Evolutionary conservation across 805 yeast genomes (phyloP).

Genomic region (Pichia nakasei): DNA sequence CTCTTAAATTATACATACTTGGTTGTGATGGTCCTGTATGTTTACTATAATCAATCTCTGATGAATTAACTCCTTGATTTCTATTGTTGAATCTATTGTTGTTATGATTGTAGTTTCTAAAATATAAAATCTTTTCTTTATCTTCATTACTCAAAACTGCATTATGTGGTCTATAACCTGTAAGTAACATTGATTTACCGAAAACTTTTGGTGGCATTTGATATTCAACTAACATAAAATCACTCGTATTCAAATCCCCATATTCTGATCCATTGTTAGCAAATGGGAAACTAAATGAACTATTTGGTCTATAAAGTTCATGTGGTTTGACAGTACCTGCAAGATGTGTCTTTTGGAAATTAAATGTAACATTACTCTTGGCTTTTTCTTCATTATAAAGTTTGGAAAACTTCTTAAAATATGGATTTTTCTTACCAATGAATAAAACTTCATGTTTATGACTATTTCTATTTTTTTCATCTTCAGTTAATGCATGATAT

Average conservation of each 20-base stretch:
- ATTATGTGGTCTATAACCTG: constrained; percentile 62
- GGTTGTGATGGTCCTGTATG: constrained; percentile 45
- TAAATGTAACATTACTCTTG: constrained; percentile 32
- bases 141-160: constrained; percentile 62
- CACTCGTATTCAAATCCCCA: constrained; percentile 33
- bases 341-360: constrained; percentile 43
- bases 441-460: constrained; percentile 62
- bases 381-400: constrained; percentile 39
- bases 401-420: constrained; percentile 32
- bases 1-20: constrained; percentile 34
- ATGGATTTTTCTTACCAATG: constrained; percentile 54
- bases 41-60: constrained; percentile 28
- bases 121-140: constrained; percentile 48
- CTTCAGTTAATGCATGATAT: constrained; percentile 54
- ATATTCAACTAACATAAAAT: constrained; percentile 41
- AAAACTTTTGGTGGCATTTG: constrained; percentile 48
- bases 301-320: constrained; percentile 29
- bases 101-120: constrained; percentile 22
- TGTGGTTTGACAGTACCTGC: constrained; percentile 44
- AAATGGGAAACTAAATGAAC: constrained; percentile 37
- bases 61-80: constrained; percentile 16
- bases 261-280: constrained; percentile 23
- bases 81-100: constrained; percentile 1
- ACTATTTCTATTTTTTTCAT: constrained; percentile 63
- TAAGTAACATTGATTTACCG: constrained; percentile 77